Base-by-base conservation (phyloP, 495 filamentous ascomycete genomes). In the Penicillium bovifimosum region DNA sequence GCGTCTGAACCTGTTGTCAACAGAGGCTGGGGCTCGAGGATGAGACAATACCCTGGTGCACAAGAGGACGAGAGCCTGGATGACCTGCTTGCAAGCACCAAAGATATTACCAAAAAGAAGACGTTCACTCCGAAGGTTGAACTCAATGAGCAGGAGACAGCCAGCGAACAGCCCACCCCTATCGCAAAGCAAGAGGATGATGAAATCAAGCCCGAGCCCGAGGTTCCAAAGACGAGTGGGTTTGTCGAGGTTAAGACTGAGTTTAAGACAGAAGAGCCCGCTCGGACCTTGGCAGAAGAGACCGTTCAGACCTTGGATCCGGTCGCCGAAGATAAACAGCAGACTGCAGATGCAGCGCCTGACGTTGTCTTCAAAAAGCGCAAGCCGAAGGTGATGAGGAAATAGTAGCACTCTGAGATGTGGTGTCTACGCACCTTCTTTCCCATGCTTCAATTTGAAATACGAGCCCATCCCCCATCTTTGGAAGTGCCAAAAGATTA, bases 321-420 rank as follows among this genome's bases (percentile, higher is more conserved):
- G 5, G 11, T 20, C 2, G 38, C 43, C n/a, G 51, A 52, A 4
- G 54, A 67, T 13, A 73, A 70, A 28, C 32, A 54, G 13, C 66
- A 70, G 42, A 61, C 49, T 2, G 63, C 66, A 45, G 61, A 65
- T 10, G 55, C 64, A 31, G 60, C 53, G 5, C 56, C 66, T 4
- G 78, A 70, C 0, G 76, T 92, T 16, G 71, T 93, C 10, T 96
- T 96, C 74, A 96, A 95, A 72, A 95, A 95, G 70, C 82, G 91
- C 55, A 96, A 93, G 63, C 78, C 85, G 1, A 95, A 91, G 66
- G 81, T 82, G 29, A 80, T 87, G 58, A 68, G 62, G 54, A 74
- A 68, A 67, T 74, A 61, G 45, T 42, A 7, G 6, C 27, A 28
- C 38, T 28, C 16, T 10, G 10, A 7, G 16, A 57, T 47, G 34